Evolutionary conservation across 2,329 filamentous ascomycete species (phyloP).

Genomic region (Aspergillus udagawae): DNA sequence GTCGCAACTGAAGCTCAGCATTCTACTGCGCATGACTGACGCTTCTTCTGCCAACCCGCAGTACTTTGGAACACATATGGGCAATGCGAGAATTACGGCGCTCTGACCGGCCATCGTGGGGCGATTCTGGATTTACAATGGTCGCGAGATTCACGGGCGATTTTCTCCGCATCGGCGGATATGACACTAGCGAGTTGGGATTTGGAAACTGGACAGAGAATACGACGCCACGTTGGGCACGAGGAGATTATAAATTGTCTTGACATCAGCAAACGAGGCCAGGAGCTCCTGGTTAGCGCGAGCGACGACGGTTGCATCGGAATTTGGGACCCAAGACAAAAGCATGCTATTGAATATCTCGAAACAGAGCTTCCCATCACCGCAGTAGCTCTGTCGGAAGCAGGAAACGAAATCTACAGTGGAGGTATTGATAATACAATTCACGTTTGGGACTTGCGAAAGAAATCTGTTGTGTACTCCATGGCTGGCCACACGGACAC

Average conservation of each 20-base stretch:
- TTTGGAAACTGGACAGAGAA: slow-evolving; percentile 82
- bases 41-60: slow-evolving; percentile 33
- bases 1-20: slow-evolving; percentile 27
- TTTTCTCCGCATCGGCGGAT: slow-evolving; percentile 92
- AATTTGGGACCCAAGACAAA: slow-evolving; percentile 92
- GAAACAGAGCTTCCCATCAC: slow-evolving; percentile 91
- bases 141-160: slow-evolving; percentile 86
- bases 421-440: slow-evolving; percentile 97
- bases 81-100: slow-evolving; percentile 89
- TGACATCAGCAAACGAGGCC: slow-evolving; percentile 82
- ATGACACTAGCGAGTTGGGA: slow-evolving; percentile 95
- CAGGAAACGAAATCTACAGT: slow-evolving; percentile 91
- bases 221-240: slow-evolving; percentile 87
- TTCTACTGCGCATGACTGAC: not conserved
- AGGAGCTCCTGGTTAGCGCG: slow-evolving; percentile 84
- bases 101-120: slow-evolving; percentile 82
- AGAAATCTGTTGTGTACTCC: slow-evolving; percentile 81
- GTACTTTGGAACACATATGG: slow-evolving; percentile 93
- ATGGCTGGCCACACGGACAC: slow-evolving; percentile 90
- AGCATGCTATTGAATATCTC: slow-evolving; percentile 81
- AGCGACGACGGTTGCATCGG: slow-evolving; percentile 93
- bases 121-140: slow-evolving; percentile 91
- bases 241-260: slow-evolving; percentile 94
- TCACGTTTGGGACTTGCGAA: slow-evolving; percentile 93
- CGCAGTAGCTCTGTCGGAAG: slow-evolving; percentile 83